Conservation (phyloP, 208 protist species). For the Balamuthia mandrillaris region DNA sequence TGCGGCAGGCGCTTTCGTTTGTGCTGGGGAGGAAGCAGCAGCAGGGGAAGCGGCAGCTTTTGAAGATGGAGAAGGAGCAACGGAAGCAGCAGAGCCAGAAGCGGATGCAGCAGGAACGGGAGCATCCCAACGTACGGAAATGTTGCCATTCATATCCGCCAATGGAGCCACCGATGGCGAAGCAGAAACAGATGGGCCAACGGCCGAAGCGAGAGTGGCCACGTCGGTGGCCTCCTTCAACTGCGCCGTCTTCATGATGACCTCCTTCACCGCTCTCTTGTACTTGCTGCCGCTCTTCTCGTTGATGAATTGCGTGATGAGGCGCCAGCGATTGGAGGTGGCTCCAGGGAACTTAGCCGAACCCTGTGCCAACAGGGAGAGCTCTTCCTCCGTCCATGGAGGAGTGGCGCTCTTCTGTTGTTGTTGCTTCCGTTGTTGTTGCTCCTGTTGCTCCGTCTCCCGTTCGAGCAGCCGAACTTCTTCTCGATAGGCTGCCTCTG, state of each 20-base stretch:
- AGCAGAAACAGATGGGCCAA: no score
- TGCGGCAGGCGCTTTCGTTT: not conserved
- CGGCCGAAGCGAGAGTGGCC: no score
- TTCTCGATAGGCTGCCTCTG: not conserved
- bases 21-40: not conserved
- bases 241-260: slow-evolving; percentile 85
- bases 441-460: not conserved
- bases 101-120: not conserved
- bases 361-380: slow-evolving; percentile 86
- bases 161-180: no score
- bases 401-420: not conserved
- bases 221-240: slow-evolving; percentile 57
- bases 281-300: not conserved
- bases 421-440: not conserved
- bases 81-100: not conserved
- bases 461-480: not conserved
- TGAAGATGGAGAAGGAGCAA: not conserved
- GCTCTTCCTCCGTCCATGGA: slow-evolving; percentile 86
- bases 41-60: not conserved
- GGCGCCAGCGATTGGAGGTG: slow-evolving; percentile 84
- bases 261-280: slow-evolving; percentile 71
- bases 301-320: slow-evolving; percentile 74
- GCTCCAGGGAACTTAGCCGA: slow-evolving; percentile 88
- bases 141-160: not conserved
- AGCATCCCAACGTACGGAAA: not conserved